Evolutionary conservation across 306 rosid species (phyloP).

Genomic region (Quercus mongolica): DNA sequence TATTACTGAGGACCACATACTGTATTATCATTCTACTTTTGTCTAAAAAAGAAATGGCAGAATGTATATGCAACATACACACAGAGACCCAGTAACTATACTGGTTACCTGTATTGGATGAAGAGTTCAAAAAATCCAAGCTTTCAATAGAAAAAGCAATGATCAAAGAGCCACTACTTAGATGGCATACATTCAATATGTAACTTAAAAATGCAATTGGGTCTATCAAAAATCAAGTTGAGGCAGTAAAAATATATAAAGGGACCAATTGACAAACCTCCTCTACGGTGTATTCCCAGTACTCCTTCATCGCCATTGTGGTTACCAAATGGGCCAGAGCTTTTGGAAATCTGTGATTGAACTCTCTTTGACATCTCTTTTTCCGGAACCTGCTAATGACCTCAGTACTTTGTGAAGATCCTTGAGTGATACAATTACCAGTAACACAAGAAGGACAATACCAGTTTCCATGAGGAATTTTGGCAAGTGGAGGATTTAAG

Average conservation of each 20-base stretch:
- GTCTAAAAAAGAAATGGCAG: neutral
- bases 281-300: slow-evolving; percentile 68
- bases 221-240: neutral
- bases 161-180: neutral
- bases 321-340: slow-evolving; percentile 59
- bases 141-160: neutral
- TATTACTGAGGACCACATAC: too few relatives aligned
- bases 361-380: slow-evolving; percentile 69
- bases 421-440: slow-evolving; percentile 49
- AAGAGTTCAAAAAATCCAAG: neutral
- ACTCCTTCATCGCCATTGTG: slow-evolving; percentile 82
- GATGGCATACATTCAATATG: neutral
- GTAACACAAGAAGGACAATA: slow-evolving; percentile 92
- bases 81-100: neutral
- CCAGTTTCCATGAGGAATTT: slow-evolving; percentile 99
- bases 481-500: slow-evolving; percentile 93
- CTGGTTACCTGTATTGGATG: neutral
- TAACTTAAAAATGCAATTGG: neutral
- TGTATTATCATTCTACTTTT: neutral
- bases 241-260: neutral
- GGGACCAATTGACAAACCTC: slow-evolving; percentile 61
- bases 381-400: slow-evolving; percentile 38
- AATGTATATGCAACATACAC: neutral
- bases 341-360: slow-evolving; percentile 38
- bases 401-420: slow-evolving; percentile 31